Conservation (phyloP, 1,139 yeast species). For the Hansenula anomala region DNA sequence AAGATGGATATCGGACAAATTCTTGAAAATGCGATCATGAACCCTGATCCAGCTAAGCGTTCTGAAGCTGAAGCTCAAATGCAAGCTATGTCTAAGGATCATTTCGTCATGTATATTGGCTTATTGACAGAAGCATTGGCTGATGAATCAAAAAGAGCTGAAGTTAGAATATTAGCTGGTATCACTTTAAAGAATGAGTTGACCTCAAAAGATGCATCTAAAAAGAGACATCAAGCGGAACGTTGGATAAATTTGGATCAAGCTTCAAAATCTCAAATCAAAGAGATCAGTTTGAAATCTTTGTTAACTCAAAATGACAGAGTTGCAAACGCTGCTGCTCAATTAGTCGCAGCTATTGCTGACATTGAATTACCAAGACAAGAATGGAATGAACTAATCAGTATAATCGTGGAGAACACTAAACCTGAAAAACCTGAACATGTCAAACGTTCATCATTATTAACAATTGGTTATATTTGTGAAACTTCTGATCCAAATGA, state of each 20-base stretch:
- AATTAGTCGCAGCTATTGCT: constrained; percentile 93
- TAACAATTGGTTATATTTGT: constrained; percentile 93
- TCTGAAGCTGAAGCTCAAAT: constrained; percentile 79
- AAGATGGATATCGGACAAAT: constrained; percentile 57
- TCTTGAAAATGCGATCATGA: constrained; percentile 73
- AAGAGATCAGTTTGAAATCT: constrained; percentile 59
- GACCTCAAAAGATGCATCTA: constrained; percentile 63
- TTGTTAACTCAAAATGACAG: constrained; percentile 65
- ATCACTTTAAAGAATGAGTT: constrained; percentile 83
- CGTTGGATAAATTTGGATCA: constrained; percentile 43
- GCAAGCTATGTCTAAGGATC: constrained; percentile 64
- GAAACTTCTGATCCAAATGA: constrained; percentile 89
- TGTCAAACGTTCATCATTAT: constrained; percentile 80
- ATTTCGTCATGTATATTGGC: constrained; percentile 70
- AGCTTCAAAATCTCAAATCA: constrained; percentile 57
- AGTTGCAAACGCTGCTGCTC: constrained; percentile 89
- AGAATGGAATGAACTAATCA: constrained; percentile 87
- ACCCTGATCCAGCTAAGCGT: constrained; percentile 62
- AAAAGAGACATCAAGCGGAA: constrained; percentile 47
- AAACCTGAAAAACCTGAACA: constrained; percentile 69
- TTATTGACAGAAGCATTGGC: constrained; percentile 70
- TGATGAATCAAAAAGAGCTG: constrained; percentile 60
- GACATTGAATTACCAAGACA: constrained; percentile 85
- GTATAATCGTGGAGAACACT: constrained; percentile 80
- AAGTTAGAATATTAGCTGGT: constrained; percentile 91